Evolutionary conservation across 2,329 filamentous ascomycete species (phyloP).

Genomic region (Paecilomyces variotii): DNA sequence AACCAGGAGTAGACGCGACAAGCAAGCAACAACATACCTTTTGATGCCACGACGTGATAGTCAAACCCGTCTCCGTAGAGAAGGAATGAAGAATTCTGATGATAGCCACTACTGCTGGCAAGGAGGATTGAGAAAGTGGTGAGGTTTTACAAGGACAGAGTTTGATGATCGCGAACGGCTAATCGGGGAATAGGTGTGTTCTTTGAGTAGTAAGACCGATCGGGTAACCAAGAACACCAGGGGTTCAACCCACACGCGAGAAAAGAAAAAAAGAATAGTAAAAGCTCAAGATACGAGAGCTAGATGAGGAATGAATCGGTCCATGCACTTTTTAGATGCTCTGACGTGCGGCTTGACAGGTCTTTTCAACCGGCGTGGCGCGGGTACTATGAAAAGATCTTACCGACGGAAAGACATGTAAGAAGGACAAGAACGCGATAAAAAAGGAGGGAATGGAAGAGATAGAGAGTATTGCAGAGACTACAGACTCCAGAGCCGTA

Average conservation of each 20-base stretch:
- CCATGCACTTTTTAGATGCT: not conserved
- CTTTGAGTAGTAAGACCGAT: slow-evolving; percentile 13
- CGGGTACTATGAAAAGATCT: slow-evolving; percentile 4
- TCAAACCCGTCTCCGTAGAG: not conserved
- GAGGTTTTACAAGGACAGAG: slow-evolving; percentile 2
- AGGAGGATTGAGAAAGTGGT: not conserved
- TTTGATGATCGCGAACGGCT: slow-evolving; percentile 16
- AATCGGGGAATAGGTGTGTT: slow-evolving; percentile 14
- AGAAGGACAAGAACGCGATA: not conserved
- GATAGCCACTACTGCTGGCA: not conserved
- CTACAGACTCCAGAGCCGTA: not conserved
- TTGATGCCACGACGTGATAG: not conserved
- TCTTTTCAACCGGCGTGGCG: slow-evolving; percentile 1
- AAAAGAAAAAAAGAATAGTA: not conserved
- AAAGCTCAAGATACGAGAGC: not conserved
- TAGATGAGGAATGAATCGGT: not conserved
- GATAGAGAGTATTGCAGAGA: not conserved
- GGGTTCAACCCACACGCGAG: not conserved
- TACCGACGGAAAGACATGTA: not conserved
- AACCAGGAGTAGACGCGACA: slow-evolving; percentile 9
- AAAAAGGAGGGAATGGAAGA: slow-evolving; percentile 1
- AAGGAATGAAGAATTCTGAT: slow-evolving; percentile 4
- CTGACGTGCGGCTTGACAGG: not conserved
- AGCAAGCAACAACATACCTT: slow-evolving; percentile 15
- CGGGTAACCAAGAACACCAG: slow-evolving; percentile 1